phyloP scores from a whole-genome alignment of 106 monocot species.

The Acorus gramineus region DNA sequence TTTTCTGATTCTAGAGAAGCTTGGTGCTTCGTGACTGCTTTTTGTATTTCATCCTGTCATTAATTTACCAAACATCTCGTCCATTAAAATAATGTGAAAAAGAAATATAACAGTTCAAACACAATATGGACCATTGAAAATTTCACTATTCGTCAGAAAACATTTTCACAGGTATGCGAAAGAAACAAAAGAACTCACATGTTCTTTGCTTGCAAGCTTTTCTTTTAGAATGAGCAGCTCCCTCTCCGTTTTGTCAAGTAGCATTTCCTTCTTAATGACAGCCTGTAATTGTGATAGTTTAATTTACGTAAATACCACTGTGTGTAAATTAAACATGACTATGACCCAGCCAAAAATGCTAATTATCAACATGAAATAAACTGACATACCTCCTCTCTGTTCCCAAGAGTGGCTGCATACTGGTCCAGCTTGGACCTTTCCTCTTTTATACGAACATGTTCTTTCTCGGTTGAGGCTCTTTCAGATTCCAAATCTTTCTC shows the following conservation, averaged over 20 bases:
- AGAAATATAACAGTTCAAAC: not conserved
- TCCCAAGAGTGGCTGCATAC: conserved; percentile 30
- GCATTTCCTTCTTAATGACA: conserved; percentile 48
- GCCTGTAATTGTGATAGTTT: conserved; percentile 27
- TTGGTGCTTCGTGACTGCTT: conserved; percentile 42
- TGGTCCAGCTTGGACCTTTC: conserved; percentile 50
- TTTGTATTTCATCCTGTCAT: conserved; percentile 64
- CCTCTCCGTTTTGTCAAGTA: conserved; percentile 54
- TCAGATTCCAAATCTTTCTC: conserved; percentile 52
- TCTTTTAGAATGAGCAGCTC: conserved; percentile 72
- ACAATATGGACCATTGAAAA: not conserved
- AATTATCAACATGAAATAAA: not conserved
- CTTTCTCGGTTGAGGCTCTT: conserved; percentile 41
- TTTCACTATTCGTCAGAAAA: no score
- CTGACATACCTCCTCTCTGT: conserved; percentile 55
- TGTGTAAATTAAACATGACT: no score
- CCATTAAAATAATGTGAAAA: not conserved
- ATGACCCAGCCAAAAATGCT: not conserved
- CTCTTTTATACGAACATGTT: conserved; percentile 23
- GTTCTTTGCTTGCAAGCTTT: conserved; percentile 64
- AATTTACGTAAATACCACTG: no score
- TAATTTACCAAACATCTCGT: not conserved
- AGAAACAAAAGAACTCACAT: conserved; percentile 23
- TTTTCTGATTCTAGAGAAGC: conserved; percentile 31
- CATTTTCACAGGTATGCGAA: not conserved